A percentile compares a stretch with the other conserved stretches of the same genome.
Evolutionary conservation across 768 basidiomycete species (phyloP).

Genomic region (Termitomyces sp.): DNA sequence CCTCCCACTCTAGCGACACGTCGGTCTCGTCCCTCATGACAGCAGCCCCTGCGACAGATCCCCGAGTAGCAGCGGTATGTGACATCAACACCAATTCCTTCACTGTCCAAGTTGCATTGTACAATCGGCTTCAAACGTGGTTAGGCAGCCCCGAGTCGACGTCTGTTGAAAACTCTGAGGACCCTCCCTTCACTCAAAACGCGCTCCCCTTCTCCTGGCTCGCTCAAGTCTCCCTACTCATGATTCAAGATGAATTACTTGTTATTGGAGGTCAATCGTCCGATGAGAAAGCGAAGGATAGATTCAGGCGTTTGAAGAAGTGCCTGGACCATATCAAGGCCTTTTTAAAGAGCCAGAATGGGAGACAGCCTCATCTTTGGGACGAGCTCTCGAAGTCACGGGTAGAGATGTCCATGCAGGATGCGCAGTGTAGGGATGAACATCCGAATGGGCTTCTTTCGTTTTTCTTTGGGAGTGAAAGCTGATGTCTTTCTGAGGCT

Average conservation of each 20-base stretch:
- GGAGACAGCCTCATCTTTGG: conserved; percentile 37
- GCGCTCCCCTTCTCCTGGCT: conserved; percentile 62
- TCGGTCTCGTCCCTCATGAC: neutral
- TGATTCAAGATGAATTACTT: conserved; percentile 42
- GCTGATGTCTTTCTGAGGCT: neutral
- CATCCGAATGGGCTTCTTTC: conserved; percentile 17
- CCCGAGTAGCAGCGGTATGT: neutral
- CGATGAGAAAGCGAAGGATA: conserved; percentile 13
- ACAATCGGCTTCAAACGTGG: conserved; percentile 60
- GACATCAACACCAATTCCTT: conserved; percentile 9
- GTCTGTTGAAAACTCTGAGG: conserved; percentile 19
- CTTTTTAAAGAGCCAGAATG: conserved; percentile 36
- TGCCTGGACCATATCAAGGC: conserved; percentile 45
- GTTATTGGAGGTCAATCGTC: neutral
- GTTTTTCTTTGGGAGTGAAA: conserved; percentile 11
- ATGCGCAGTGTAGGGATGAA: conserved; percentile 6
- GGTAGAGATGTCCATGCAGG: conserved; percentile 15
- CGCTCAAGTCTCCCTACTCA: conserved; percentile 46
- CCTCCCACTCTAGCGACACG: conserved; percentile 10
- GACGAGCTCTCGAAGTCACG: conserved; percentile 42
- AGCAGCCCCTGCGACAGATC: neutral
- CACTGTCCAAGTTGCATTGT: conserved; percentile 43
- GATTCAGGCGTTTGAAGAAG: conserved; percentile 41
- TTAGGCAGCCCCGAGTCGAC: conserved; percentile 29
- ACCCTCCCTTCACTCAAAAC: conserved; percentile 34